These are phyloP conservation scores for Modicella reniformis DNA, from an alignment of 371 early-diverging fungal species.

Conservation along the genomic window DNA sequence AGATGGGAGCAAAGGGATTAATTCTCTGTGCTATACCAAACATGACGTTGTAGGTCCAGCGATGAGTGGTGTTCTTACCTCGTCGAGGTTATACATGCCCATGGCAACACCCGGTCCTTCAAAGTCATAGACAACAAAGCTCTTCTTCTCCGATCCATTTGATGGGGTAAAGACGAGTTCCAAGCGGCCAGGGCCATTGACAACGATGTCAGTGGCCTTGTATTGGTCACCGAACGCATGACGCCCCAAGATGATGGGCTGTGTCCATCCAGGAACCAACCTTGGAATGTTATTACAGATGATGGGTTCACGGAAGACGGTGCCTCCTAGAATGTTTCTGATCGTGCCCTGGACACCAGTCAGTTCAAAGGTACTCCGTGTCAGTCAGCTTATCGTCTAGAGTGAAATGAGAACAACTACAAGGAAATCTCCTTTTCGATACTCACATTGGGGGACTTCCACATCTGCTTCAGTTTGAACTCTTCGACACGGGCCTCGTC, in stretches of 20 bases:
- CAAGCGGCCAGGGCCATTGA: conserved; percentile 82
- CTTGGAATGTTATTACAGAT: conserved; percentile 87
- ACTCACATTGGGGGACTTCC: conserved; percentile 89
- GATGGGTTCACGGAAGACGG: conserved; percentile 96
- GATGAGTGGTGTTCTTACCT: conserved; percentile 41
- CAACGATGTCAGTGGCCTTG: conserved; percentile 89
- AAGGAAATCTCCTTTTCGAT: not conserved
- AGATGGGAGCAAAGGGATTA: not conserved
- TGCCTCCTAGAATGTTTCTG: conserved; percentile 92
- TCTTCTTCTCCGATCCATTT: conserved; percentile 71
- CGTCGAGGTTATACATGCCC: conserved; percentile 92
- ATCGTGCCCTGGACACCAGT: conserved; percentile 72
- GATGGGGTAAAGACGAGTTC: conserved; percentile 89
- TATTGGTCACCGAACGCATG: conserved; percentile 98
- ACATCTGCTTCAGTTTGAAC: conserved; percentile 93
- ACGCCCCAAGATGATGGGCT: conserved; percentile 93
- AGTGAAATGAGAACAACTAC: not conserved
- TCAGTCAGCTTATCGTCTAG: not conserved
- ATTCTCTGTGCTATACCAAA: not conserved
- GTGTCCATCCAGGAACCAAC: conserved; percentile 91
- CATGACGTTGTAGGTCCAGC: not conserved
- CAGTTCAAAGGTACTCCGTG: not conserved
- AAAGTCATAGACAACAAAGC: conserved; percentile 79
- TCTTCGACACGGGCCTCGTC: conserved; percentile 93
- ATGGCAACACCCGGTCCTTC: conserved; percentile 86